Evolutionary conservation across 2,329 filamentous ascomycete genomes (phyloP), one percentile per base, ranked within the genome.

Genomic region (Trichophyton mentagrophytes): DNA sequence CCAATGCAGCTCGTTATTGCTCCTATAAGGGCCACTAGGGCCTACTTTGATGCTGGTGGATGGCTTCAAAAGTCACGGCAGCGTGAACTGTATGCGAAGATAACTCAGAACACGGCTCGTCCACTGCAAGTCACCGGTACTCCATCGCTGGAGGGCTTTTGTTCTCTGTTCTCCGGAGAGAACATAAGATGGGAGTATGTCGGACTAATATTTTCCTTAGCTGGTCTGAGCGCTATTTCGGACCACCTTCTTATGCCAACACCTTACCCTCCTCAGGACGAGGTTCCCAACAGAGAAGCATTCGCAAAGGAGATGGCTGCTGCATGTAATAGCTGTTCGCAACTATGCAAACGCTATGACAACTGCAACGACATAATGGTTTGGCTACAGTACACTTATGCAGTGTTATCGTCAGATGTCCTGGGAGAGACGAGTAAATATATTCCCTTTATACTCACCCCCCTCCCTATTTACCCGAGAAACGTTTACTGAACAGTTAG

Each of bases 1-100:
- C 68, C 74, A 1, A 67, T 69, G 1, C 70, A 71, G 30, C 64
- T 77, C 0, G 65, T 73, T 3, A 62, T 73, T 3, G 69, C 72
- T 42, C 67, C 70, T 4, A 66, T 76, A 47, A 66, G 30, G 46
- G 65, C 60, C 57, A 57, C 70, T 8, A 60, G 59, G 20, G 47
- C 49, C n/a, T 62, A 64, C 27, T 59, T 65, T 42, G 60, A 63
- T 11, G 38, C 57, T 57, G 53, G 57, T 22, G 57, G 60, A 9
- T 57, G 44, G 46, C 33, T 60, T 47, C 58, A 55, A n/a, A 64
- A 65, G 9, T 61, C 42, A 51, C 33, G 61, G 38, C 38, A 62
- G 57, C 36, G 65, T n/a, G 62, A 64, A 6, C 42, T 60, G 3
- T 62, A 63, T 3, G 62, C 60, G 40, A 58, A 62, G 9, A 64